phyloP scores from a whole-genome alignment of 2,329 filamentous ascomycete genomes.

The Xylaria sp. region DNA sequence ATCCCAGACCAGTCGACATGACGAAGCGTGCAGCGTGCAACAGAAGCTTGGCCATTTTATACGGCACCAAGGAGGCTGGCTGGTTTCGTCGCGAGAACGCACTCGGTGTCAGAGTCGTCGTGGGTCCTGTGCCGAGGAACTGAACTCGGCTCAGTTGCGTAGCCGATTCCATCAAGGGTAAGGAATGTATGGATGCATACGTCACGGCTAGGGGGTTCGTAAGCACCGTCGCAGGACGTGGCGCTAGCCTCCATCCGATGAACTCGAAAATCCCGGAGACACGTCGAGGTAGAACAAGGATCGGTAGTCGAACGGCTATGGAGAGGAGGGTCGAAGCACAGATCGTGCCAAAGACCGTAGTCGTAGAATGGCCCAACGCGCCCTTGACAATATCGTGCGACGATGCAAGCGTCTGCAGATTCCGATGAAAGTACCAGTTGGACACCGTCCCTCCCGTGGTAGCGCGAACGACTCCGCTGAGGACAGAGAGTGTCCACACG shows the following conservation, averaged over 20 bases:
- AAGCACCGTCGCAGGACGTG: constrained; percentile 75
- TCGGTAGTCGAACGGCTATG: constrained; percentile 74
- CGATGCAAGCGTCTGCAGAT: constrained; percentile 69
- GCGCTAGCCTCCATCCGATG: constrained; percentile 73
- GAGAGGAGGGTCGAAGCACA: constrained; percentile 80
- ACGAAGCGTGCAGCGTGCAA: constrained; percentile 87
- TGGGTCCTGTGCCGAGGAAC: constrained; percentile 70
- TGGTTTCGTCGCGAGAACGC: constrained; percentile 42
- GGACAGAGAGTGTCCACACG: constrained; percentile 85
- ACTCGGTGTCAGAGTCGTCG: constrained; percentile 62
- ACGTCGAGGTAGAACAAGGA: constrained; percentile 75
- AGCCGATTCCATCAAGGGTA: constrained; percentile 71
- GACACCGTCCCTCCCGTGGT: constrained; percentile 93
- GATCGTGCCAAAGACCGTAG: constrained; percentile 87
- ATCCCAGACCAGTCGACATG: constrained; percentile 83
- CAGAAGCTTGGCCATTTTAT: constrained; percentile 84
- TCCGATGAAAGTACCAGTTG: constrained; percentile 98
- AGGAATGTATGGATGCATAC: constrained; percentile 88
- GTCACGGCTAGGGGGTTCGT: constrained; percentile 91
- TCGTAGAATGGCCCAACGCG: constrained; percentile 73
- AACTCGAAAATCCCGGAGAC: constrained; percentile 61
- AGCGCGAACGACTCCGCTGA: constrained; percentile 81
- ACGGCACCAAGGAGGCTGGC: constrained; percentile 64
- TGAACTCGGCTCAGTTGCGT: constrained; percentile 75
- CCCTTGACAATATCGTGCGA: constrained; percentile 78